These are phyloP conservation scores for Brassica juncea DNA, from an alignment of 345 rosid genomes.

Conservation along the genomic window DNA sequence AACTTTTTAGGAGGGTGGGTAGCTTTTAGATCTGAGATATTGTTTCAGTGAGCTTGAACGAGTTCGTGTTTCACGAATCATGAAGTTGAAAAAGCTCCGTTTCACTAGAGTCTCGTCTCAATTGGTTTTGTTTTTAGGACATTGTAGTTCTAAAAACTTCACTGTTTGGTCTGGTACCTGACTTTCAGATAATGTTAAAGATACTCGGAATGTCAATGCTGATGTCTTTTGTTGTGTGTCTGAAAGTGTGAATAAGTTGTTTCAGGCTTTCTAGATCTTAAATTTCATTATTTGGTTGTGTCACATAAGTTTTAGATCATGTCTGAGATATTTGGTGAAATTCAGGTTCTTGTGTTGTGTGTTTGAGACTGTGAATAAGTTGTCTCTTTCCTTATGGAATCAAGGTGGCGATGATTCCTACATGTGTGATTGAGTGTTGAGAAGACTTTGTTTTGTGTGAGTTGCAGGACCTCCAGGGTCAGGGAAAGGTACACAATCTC, in stretches of 20 bases:
- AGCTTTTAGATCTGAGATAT: slow-evolving; percentile 23
- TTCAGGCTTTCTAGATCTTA: not conserved
- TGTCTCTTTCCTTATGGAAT: not conserved
- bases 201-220: not conserved
- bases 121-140: slow-evolving; percentile 1
- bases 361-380: not conserved
- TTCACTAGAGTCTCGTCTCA: not conserved
- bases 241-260: not conserved
- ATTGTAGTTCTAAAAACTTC: not conserved
- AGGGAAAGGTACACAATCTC: slow-evolving; percentile 94
- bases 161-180: not conserved
- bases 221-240: not conserved
- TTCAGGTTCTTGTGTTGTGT: not conserved
- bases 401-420: not conserved
- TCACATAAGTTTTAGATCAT: not conserved
- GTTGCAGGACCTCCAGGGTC: slow-evolving; percentile 92
- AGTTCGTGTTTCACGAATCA: slow-evolving; percentile 17
- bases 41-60: slow-evolving; percentile 13
- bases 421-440: not conserved
- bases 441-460: slow-evolving; percentile 17
- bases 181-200: slow-evolving; percentile 1
- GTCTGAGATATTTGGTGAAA: not conserved
- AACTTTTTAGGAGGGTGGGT: not conserved
- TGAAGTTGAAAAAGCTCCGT: not conserved
- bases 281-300: not conserved